A percentile compares a stretch with the other conserved stretches of the same genome.
Conservation (phyloP, 1,139 yeast species). For the Meyerozyma sp. region DNA sequence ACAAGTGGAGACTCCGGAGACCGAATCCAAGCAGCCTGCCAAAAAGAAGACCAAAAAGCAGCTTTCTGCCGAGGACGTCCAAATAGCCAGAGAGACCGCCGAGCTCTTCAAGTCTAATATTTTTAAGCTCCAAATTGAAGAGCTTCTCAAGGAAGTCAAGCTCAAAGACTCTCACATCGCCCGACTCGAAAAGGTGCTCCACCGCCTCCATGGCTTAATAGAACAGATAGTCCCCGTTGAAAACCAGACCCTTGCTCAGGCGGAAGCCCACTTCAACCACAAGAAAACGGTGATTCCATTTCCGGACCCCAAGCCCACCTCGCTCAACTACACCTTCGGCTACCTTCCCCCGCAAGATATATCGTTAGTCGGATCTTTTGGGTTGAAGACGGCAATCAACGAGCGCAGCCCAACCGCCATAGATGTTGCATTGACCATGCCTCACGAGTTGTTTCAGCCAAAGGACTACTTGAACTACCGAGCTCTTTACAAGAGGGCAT, state of each 20-base stretch:
- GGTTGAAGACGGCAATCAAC: slow-evolving; percentile 73
- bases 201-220: slow-evolving; percentile 66
- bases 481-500: slow-evolving; percentile 84
- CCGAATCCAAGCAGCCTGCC: slow-evolving; percentile 12
- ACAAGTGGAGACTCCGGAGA: slow-evolving; percentile 7
- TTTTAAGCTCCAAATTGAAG: slow-evolving; percentile 92
- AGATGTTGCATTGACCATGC: slow-evolving; percentile 83
- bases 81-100: slow-evolving; percentile 88
- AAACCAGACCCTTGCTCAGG: slow-evolving; percentile 48
- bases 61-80: slow-evolving; percentile 78
- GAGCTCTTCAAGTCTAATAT: slow-evolving; percentile 91
- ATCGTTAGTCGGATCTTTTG: slow-evolving; percentile 83
- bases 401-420: slow-evolving; percentile 58
- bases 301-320: slow-evolving; percentile 80
- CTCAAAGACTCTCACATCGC: slow-evolving; percentile 65
- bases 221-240: slow-evolving; percentile 54
- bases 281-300: slow-evolving; percentile 67
- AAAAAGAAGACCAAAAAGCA: slow-evolving; percentile 36
- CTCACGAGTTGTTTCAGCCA: slow-evolving; percentile 63
- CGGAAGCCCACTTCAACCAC: slow-evolving; percentile 42
- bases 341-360: slow-evolving; percentile 71
- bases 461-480: slow-evolving; percentile 90
- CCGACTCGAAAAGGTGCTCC: slow-evolving; percentile 71
- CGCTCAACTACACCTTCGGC: slow-evolving; percentile 64
- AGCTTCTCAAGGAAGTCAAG: slow-evolving; percentile 71